Evolutionary conservation across 108 stramenopile species (phyloP).

Genomic region (Seminavis robusta): DNA sequence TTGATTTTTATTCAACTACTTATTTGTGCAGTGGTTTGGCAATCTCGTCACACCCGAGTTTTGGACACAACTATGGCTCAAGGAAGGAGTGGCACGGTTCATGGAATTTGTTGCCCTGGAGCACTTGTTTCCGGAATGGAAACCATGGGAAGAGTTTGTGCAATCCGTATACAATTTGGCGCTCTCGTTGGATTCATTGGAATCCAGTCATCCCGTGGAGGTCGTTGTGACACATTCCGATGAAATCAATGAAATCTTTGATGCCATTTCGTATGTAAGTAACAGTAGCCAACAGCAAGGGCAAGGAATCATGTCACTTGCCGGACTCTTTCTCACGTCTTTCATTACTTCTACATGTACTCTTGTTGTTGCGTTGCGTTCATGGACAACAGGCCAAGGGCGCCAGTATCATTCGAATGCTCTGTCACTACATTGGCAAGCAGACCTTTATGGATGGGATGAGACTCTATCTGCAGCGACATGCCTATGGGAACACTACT

Average conservation of each 20-base stretch:
- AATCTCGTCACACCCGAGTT: constrained; percentile 73
- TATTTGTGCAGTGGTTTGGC: constrained; percentile 84
- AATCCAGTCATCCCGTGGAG: constrained; percentile 55
- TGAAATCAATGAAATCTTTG: constrained; percentile 71
- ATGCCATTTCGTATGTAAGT: constrained; percentile 73
- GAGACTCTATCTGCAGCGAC: constrained; percentile 15
- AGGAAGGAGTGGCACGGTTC: constrained; percentile 70
- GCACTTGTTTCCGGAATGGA: constrained; percentile 59
- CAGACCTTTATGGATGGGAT: constrained; percentile 39
- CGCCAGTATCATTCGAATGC: constrained; percentile 41
- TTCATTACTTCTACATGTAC: no score
- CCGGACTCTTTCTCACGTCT: no score
- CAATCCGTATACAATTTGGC: constrained; percentile 44
- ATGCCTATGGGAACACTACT: constrained; percentile 31
- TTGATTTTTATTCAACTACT: no score
- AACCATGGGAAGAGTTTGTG: constrained; percentile 65
- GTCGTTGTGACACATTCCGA: constrained; percentile 51
- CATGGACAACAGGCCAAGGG: no score
- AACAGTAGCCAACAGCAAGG: no score
- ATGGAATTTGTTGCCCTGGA: constrained; percentile 43
- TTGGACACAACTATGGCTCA: constrained; percentile 75
- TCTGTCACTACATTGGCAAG: constrained; percentile 18
- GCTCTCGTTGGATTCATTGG: constrained; percentile 50
- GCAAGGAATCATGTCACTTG: no score
- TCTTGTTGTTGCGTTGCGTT: no score